phyloP scores from a whole-genome alignment of 2,329 filamentous ascomycete species.

The Torrubiellomyces zombiae region DNA sequence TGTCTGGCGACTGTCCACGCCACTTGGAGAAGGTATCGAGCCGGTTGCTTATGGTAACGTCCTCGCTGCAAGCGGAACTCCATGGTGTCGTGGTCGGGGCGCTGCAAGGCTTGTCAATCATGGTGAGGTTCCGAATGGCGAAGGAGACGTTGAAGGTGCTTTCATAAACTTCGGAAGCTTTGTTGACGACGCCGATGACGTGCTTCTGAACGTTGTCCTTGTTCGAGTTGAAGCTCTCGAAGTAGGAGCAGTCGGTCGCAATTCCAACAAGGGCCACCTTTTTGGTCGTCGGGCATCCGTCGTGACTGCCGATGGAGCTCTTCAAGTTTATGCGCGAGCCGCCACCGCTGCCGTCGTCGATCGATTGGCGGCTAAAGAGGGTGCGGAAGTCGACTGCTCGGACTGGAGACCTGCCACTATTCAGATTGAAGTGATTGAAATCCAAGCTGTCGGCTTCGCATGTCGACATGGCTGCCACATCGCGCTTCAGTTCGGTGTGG shows the following conservation, averaged over 20 bases:
- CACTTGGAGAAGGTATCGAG: conserved; percentile 79
- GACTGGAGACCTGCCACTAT: too few species aligned
- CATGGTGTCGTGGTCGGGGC: conserved; percentile 54
- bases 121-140: conserved; percentile 70
- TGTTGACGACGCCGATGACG: conserved; percentile 70
- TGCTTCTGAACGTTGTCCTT: conserved; percentile 47
- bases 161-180: conserved; percentile 77
- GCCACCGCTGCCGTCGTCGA: conserved; percentile 52
- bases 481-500: conserved; percentile 50
- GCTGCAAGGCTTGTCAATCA: conserved; percentile 62
- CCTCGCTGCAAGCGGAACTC: conserved; percentile 60
- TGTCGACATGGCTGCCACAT: conserved; percentile 23
- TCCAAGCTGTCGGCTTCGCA: conserved; percentile 61
- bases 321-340: conserved; percentile 54
- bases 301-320: conserved; percentile 60
- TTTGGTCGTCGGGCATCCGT: conserved; percentile 77
- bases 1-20: conserved; percentile 62
- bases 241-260: conserved; percentile 87
- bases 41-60: conserved; percentile 53
- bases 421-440: conserved; percentile 54
- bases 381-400: conserved; percentile 43
- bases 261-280: conserved; percentile 85
- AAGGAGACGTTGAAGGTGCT: conserved; percentile 87
- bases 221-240: conserved; percentile 49
- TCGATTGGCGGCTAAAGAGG: conserved; percentile 59